phyloP scores from a whole-genome alignment of 2,329 filamentous ascomycete genomes.

The Colletotrichum navitas region DNA sequence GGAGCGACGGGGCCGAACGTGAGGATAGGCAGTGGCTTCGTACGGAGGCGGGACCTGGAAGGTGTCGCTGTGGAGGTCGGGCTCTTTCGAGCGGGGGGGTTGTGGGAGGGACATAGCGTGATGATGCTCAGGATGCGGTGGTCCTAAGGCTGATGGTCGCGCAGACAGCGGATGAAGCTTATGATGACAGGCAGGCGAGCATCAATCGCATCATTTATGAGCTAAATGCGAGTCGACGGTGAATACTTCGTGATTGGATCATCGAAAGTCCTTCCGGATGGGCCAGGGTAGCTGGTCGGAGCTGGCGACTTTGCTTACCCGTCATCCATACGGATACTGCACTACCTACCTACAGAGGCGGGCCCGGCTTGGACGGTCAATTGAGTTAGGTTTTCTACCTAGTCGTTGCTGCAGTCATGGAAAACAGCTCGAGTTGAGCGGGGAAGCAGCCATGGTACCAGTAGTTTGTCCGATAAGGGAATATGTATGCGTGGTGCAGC shows the following conservation, averaged over 20 bases:
- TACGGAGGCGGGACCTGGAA: slow-evolving; percentile 37
- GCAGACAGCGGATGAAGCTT: slow-evolving; percentile 3
- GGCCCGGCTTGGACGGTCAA: slow-evolving; percentile 31
- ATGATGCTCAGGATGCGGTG: slow-evolving; percentile 13
- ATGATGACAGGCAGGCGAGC: neutral
- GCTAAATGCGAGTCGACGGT: neutral
- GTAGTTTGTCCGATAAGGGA: slow-evolving; percentile 15
- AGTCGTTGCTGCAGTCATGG: neutral
- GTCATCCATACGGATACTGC: no score
- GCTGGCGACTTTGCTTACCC: slow-evolving; percentile 1
- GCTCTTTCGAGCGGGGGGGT: slow-evolving; percentile 24
- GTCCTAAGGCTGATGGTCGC: neutral
- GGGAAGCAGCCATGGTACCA: slow-evolving; percentile 4
- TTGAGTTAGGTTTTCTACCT: neutral
- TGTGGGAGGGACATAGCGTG: slow-evolving; percentile 13
- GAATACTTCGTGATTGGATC: neutral
- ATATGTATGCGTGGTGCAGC: neutral
- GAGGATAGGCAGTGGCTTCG: slow-evolving; percentile 37
- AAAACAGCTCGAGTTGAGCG: slow-evolving; percentile 28
- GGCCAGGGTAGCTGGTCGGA: neutral
- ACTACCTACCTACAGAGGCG: neutral
- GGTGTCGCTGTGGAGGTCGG: slow-evolving; percentile 13
- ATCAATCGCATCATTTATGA: slow-evolving; percentile 29
- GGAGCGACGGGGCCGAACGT: slow-evolving; percentile 27
- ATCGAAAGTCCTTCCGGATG: neutral